Evolutionary conservation across 2,329 filamentous ascomycete genomes (phyloP).

Genomic region (Pyricularia pennisetigena): DNA sequence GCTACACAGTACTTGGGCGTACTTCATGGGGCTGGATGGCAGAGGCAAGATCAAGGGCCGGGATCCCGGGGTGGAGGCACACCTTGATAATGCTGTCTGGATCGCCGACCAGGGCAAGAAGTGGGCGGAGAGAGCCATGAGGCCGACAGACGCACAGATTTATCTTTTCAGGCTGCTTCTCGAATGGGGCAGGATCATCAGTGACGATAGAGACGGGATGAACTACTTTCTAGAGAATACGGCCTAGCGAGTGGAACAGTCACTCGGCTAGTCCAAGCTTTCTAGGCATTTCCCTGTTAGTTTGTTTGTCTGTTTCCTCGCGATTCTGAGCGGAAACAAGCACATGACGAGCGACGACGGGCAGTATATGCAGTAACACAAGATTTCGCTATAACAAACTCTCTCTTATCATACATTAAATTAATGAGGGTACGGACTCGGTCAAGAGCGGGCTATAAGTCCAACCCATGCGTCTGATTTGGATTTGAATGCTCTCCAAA

Average conservation of each 20-base stretch:
- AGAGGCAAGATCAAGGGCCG: conserved; percentile 32
- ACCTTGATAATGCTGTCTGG: conserved; percentile 45
- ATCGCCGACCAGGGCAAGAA: conserved; percentile 56
- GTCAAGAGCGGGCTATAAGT: conserved; percentile 20
- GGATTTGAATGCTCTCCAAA: conserved; percentile 69
- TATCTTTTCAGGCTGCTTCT: conserved; percentile 70
- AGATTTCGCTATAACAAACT: not conserved
- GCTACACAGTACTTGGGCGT: conserved; percentile 63
- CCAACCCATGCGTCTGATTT: conserved; percentile 44
- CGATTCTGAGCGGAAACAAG: too few species aligned
- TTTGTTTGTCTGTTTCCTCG: too few species aligned
- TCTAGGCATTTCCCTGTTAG: too few species aligned
- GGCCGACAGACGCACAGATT: conserved; percentile 68
- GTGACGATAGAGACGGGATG: conserved; percentile 45
- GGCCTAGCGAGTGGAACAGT: not conserved
- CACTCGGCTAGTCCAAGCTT: conserved; percentile 6
- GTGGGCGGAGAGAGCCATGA: conserved; percentile 54
- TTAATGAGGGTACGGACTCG: not conserved
- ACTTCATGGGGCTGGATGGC: conserved; percentile 54
- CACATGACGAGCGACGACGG: not conserved
- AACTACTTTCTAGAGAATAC: conserved; percentile 19
- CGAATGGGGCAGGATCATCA: conserved; percentile 64
- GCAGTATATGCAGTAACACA: not conserved
- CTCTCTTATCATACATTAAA: not conserved
- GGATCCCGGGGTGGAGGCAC: conserved; percentile 35